phyloP scores from a whole-genome alignment of 257 asterid species.

The Perilla frutescens region DNA sequence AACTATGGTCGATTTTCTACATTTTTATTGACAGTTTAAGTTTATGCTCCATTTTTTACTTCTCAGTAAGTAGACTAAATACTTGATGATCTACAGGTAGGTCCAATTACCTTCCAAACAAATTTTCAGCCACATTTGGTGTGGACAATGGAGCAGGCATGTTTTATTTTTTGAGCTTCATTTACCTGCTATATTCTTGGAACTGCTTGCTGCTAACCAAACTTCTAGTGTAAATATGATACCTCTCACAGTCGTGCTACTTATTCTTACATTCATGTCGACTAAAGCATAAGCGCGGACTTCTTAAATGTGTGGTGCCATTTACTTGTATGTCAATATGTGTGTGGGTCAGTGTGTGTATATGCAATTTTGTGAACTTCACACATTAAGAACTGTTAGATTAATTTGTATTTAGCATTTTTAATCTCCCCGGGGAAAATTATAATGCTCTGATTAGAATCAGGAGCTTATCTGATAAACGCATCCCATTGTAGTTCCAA shows the following conservation, averaged over 20 bases:
- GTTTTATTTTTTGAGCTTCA: constrained; percentile 21
- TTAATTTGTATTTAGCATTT: neutral
- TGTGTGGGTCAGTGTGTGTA: neutral
- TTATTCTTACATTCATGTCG: neutral
- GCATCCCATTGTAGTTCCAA: neutral
- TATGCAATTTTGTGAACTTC: neutral
- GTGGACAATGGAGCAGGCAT: constrained; percentile 78
- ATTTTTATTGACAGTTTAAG: neutral
- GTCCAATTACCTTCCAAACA: constrained; percentile 66
- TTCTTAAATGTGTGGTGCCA: neutral
- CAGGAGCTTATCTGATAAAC: neutral
- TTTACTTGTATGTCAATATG: constrained; percentile 2
- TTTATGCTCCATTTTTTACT: neutral
- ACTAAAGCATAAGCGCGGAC: neutral
- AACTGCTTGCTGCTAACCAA: neutral
- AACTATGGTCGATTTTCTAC: neutral
- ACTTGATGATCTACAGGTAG: constrained; percentile 55
- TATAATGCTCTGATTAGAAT: neutral
- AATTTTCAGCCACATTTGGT: constrained; percentile 68
- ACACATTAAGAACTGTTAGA: neutral
- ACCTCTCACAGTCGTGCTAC: neutral
- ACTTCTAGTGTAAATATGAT: neutral
- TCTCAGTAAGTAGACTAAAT: neutral
- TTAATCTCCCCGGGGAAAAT: neutral
- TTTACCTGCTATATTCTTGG: constrained; percentile 2